Base-by-base conservation (phyloP, 305 asterid species). In the Fraxinus ornus region DNA sequence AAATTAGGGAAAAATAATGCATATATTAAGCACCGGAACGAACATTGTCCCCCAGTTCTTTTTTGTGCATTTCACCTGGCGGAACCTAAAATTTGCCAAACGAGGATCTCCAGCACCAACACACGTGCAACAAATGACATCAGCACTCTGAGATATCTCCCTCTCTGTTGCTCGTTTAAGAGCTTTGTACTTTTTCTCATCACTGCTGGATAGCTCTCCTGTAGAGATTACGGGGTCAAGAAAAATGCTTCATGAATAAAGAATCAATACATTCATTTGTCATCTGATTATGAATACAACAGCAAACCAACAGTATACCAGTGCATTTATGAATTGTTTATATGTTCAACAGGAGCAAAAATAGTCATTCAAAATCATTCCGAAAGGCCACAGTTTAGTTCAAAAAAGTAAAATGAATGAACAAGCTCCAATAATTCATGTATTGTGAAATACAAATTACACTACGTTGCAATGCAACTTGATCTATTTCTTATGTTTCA, bases 31-130 rank as follows among this genome's bases (percentile, higher is more conserved):
- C 13, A 33, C 55, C 21, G 64, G 64, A 72, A 44, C 3, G 36
- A 75, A 47, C 10, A 70, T 22, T 13, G 2, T 76, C 36, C 75
- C 75, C 57, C 6, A 72, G 64, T 60, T 60, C 3, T 19, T 19
- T 5, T 26, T 78, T 19, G 4, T 5, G 2, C 3, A 72, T 37
- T 57, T 81, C 84, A 97, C 99, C 98, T 97, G 99, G 47, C 99
- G 97, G 83, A 91, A 97, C 87, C 99, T 95, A 83, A 97, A 97
- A 89, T 97, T 95, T 77, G 98, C 90, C 86, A 97, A 83, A 80
- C 98, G 96, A 84, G 99, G 99, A 90, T 97, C 99, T 87, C 99
- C 99, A 80, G 98, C 99, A 79, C 99, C 99, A 81, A 97, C 99
- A 17, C 99, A 95, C 32, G 99, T 97, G 87, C 99, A 97, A 77